Conservation (phyloP, 208 protist genomes). For the Wallacemonas rigidus region DNA sequence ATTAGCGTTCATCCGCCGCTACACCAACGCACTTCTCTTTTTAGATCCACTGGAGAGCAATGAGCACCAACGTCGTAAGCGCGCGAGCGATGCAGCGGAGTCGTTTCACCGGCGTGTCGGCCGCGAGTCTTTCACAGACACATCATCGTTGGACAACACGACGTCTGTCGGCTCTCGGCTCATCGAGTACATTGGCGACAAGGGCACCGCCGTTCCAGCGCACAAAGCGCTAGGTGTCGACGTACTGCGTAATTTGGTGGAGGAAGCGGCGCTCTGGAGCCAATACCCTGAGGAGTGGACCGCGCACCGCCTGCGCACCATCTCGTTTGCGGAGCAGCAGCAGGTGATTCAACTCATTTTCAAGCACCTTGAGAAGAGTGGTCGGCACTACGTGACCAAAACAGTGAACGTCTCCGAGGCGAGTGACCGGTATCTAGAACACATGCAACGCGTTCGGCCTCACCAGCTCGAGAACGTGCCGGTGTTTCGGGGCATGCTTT, state of each 20-base stretch:
- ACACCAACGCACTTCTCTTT: constrained; percentile 17
- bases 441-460: not conserved
- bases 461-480: constrained; percentile 30
- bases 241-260: constrained; percentile 37
- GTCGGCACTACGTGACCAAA: not conserved
- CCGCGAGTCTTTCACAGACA: not conserved
- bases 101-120: constrained; percentile 1
- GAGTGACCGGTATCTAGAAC: not conserved
- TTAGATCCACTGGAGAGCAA: constrained; percentile 23
- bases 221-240: constrained; percentile 11
- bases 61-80: constrained; percentile 20
- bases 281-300: constrained; percentile 45
- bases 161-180: constrained; percentile 3
- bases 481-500: constrained; percentile 62
- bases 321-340: not conserved
- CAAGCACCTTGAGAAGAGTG: constrained; percentile 10
- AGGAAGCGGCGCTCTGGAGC: constrained; percentile 44
- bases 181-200: not conserved
- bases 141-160: not conserved
- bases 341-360: constrained; percentile 11
- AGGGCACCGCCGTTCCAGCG: not conserved
- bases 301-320: constrained; percentile 26
- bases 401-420: not conserved
- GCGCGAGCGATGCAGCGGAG: not conserved
- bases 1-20: constrained; percentile 28